Base-by-base conservation (phyloP, 1,139 yeast species). In the Nakaseomyces delphensis region DNA sequence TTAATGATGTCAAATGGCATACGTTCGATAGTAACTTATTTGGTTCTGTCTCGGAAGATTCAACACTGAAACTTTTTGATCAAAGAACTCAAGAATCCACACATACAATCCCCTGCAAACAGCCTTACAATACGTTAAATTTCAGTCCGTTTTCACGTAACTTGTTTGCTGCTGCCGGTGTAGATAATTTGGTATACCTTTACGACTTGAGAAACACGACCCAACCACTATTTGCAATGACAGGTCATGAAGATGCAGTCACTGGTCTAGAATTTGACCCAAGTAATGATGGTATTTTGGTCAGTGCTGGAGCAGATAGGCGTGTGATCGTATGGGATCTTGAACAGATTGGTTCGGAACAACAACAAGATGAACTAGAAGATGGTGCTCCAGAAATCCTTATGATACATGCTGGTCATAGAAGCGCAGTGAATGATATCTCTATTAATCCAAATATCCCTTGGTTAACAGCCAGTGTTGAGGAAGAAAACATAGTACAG, bases 381-480 rank as follows among this genome's bases (percentile, higher is more conserved):
- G 93, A 83, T 55, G 94, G 91, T 38, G 80, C 83, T 38, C 87
- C 91, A 5, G 94, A 83, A 56, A 63, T 83, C 30, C 70, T 83
- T 53, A 80, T 83, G 87, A 80, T 83, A 79, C 94, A 83, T 55
- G 93, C 91, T 29, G 94, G 94, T 14, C 93, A 83, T 56, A 80
- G 85, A 10, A 82, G 86, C 10, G 72, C 81, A 1, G 80, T 83
- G 9, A 77, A 79, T 28, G 94, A 83, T 58, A 69, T 83, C 51
- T 72, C 77, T 38, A 79, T 85, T 72, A 80, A 81, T 55, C 78
- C 81, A 3, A 55, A 55, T 30, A 71, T 76, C 45, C 83, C 83
- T 13, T 83, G 89, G 89, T 72, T 84, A 25, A 56, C 82, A 44
- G 85, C 83, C 0, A 73, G 84, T 21, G 78, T 79, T 25, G 83